These are phyloP conservation scores for Camelina sativa DNA, from an alignment of 345 rosid species.

Conservation along the genomic window DNA sequence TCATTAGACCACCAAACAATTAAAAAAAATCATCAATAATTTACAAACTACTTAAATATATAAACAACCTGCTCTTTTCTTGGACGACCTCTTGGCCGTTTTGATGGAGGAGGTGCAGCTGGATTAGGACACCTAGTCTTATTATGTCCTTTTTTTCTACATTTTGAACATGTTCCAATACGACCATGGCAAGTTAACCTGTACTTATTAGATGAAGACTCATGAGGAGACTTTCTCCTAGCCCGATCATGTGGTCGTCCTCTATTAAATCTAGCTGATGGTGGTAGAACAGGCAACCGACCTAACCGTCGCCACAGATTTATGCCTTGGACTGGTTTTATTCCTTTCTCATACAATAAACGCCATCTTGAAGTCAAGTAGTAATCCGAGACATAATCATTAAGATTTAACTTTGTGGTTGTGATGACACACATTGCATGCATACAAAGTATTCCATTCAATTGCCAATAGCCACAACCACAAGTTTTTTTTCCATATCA, in stretches of 20 bases:
- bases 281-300: not conserved
- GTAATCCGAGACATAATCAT: not conserved
- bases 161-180: no score
- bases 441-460: conserved; percentile 14
- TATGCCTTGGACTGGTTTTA: not conserved
- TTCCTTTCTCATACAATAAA: not conserved
- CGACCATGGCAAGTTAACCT: no score
- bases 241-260: not conserved
- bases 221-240: not conserved
- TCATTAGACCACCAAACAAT: no score
- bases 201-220: no score
- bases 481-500: not conserved
- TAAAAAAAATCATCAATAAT: no score
- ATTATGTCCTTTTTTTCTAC: no score
- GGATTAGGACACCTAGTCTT: no score
- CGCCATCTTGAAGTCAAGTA: not conserved
- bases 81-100: no score
- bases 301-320: not conserved
- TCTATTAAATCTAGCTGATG: not conserved
- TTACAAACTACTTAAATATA: no score
- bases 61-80: no score
- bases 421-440: conserved; percentile 15
- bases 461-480: conserved; percentile 2
- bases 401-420: not conserved
- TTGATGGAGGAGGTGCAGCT: no score